Conservation (phyloP, 805 yeast genomes). For the Sugiyamaella chiloensis region DNA sequence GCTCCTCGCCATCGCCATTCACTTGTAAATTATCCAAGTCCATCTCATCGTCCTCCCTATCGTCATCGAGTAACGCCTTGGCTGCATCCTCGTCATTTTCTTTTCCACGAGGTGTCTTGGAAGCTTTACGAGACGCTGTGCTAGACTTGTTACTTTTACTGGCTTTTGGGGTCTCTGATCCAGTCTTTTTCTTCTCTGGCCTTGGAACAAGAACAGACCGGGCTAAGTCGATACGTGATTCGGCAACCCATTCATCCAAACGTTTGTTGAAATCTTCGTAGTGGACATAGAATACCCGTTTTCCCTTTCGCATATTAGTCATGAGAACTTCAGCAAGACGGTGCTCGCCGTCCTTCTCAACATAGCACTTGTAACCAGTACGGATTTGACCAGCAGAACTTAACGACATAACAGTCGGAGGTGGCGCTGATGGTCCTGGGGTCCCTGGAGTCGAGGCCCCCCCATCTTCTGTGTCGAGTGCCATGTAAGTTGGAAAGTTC, state of each 20-base stretch:
- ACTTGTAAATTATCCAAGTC: slow-evolving; percentile 82
- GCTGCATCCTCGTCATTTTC: slow-evolving; percentile 6
- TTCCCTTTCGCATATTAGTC: slow-evolving; percentile 68
- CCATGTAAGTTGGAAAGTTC: background rate
- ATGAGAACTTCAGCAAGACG: slow-evolving; percentile 85
- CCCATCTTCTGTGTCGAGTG: background rate
- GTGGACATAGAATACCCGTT: slow-evolving; percentile 84
- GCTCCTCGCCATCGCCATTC: slow-evolving; percentile 67
- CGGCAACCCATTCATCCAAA: slow-evolving; percentile 89
- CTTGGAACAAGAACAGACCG: slow-evolving; percentile 70
- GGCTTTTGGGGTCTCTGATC: slow-evolving; percentile 14
- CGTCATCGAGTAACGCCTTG: slow-evolving; percentile 23
- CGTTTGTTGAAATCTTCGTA: slow-evolving; percentile 94
- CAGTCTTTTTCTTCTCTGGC: slow-evolving; percentile 46
- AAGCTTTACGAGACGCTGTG: slow-evolving; percentile 11
- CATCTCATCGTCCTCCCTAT: slow-evolving; percentile 46
- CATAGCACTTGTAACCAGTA: slow-evolving; percentile 76
- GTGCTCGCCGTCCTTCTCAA: slow-evolving; percentile 72
- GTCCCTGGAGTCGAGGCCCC: background rate
- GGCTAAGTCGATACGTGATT: slow-evolving; percentile 67
- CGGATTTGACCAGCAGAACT: slow-evolving; percentile 35
- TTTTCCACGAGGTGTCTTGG: slow-evolving; percentile 11
- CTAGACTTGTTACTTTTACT: slow-evolving; percentile 8
- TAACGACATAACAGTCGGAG: slow-evolving; percentile 27
- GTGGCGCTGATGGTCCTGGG: slow-evolving; percentile 6